Evolutionary conservation across 768 basidiomycete genomes (phyloP).

Genomic region (Astraeus odoratus): DNA sequence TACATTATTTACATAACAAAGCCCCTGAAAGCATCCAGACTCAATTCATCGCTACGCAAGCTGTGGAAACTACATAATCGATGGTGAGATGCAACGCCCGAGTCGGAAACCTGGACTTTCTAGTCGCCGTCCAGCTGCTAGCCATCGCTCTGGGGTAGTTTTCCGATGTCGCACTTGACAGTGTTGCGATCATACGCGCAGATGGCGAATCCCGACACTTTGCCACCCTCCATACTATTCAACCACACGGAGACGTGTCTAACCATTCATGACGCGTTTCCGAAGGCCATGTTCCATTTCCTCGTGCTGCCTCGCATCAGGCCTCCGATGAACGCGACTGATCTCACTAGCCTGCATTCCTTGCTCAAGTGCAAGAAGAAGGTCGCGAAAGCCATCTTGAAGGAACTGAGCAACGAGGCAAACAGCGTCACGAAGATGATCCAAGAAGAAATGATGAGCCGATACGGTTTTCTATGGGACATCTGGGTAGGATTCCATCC

Average conservation of each 20-base stretch:
- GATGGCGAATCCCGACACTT: constrained; percentile 35
- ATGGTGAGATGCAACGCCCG: neutral
- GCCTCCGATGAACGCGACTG: constrained; percentile 25
- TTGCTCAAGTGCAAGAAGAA: constrained; percentile 50
- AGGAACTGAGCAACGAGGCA: constrained; percentile 50
- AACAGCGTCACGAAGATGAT: constrained; percentile 51
- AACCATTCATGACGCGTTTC: constrained; percentile 69
- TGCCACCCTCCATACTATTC: constrained; percentile 60
- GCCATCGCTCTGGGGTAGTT: neutral
- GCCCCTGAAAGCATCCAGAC: neutral
- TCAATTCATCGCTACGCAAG: neutral
- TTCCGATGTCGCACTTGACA: constrained; percentile 36
- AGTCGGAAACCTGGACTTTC: neutral
- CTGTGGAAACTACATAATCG: neutral
- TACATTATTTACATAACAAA: neutral
- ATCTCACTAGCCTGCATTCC: constrained; percentile 48
- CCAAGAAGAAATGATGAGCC: constrained; percentile 69
- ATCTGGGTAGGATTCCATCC: constrained; percentile 84
- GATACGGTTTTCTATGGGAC: constrained; percentile 70
- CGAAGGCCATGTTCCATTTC: constrained; percentile 85
- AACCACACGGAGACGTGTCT: constrained; percentile 46
- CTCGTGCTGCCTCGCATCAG: constrained; percentile 65
- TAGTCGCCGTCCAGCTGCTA: neutral
- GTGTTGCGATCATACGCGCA: constrained; percentile 58
- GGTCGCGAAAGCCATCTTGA: constrained; percentile 47